Base-by-base conservation (phyloP, 2,329 filamentous ascomycete species). In the Biscogniauxia sp. region DNA sequence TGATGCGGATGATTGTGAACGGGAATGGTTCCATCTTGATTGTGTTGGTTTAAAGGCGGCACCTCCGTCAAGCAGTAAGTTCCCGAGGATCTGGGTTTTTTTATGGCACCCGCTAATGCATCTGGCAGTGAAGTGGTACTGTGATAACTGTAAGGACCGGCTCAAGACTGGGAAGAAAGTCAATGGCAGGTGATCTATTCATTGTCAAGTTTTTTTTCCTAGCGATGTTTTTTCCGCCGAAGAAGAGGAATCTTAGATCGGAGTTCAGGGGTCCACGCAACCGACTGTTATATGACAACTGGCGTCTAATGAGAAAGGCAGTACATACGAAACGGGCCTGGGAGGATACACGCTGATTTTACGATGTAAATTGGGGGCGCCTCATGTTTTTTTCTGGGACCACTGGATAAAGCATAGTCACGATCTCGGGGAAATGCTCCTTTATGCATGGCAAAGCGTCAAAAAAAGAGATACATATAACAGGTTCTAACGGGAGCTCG, bases 21-120 rank as follows among this genome's bases (percentile, higher is more conserved):
- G 86, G 63, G 90, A 93, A 75, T 93, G 91, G 91, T 94, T 93
- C 78, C 91, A 93, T 80, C 77, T 95, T 55, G 89, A 88, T 55
- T 95, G 91, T 74, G 91, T 92, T 28, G 91, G 91, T 25, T 76
- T 95, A 69, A 90, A 89, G 68, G 89, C 89, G 61, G 89, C 91
- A 56, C 91, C 91, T n/a, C 88, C 85, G 60, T 86, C 87, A 64
- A 92, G 88, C 75, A 85, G 89, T 91, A 77, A 80, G 87, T 84
- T 65, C 37, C 11, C n/a, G 17, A 9, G 62, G 20, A 50, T 19
- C 19, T 6, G 56, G n/a, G n/a, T 28, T 58, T 45, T 55, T 20
- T 6, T 49, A 41, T 19, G 49, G 71, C 62, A 73, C 66, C 54
- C 56, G 64, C 75, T 74, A 72, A 79, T 69, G 17, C 19, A 5